Base-by-base conservation (phyloP, 305 asterid species). In the Plantago rigida region DNA sequence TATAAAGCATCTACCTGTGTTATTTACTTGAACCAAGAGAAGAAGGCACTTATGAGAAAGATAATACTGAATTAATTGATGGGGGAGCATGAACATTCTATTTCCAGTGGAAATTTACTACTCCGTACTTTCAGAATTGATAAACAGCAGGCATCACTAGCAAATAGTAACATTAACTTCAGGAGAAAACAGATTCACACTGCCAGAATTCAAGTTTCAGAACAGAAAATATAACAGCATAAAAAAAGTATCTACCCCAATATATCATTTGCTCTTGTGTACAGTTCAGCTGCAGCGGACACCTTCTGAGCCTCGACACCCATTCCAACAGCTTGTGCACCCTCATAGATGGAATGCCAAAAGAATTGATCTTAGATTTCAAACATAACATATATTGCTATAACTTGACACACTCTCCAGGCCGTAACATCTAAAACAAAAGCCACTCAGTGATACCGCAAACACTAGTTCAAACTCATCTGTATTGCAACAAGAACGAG, bases 281-380 rank as follows among this genome's bases (percentile, higher is more conserved):
- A 89, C 63, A 92, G 62, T 64, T 83, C 96, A 72, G 96, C 89
- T 24, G 96, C 97, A 69, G 94, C 94, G 52, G 95, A 92, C 60
- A 93, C 92, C 67, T 83, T 93, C 62, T 85, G 96, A 78, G 97
- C 96, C 79, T 93, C 96, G 70, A 73, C 58, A 3, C 97, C 97
- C 97, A 93, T 93, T 71, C 96, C 99, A 67, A 89, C 95, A 49
- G 96, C 75, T 82, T 93, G 99, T 10, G 99, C 99, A 67, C 99
- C 97, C 97, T 80, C 69, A 81, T 42, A 42, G 64, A 14, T 62
- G 56, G 77, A 72, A 26, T 4, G 24, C 47, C 53, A 5, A 75
- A 12, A 69, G 19, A 46, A 55, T 56, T 50, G 67, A 59, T 57
- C 19, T 60, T 11, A 29, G 28, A 53, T 44, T 28, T 6, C 3